phyloP scores from a whole-genome alignment of 768 basidiomycete genomes.

The Mycena rebaudengoi region DNA sequence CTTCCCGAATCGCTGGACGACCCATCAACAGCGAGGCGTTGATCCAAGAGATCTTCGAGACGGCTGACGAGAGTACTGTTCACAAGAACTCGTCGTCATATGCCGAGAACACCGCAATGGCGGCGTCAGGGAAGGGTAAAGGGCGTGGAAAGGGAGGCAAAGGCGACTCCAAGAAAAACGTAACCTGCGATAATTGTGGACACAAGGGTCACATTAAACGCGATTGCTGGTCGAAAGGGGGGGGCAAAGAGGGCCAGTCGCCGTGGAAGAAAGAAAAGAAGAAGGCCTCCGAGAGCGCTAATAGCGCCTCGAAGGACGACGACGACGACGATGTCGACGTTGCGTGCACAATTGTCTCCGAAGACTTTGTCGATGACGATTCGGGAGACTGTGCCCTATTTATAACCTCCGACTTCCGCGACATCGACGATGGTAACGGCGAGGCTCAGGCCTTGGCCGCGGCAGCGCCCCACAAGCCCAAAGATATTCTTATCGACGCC shows the following conservation, averaged over 20 bases:
- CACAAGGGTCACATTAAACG: conserved; percentile 38
- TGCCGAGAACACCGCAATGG: neutral
- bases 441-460: neutral
- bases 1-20: neutral
- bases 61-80: neutral
- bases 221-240: conserved; percentile 24
- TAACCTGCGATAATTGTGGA: conserved; percentile 39
- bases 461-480: neutral
- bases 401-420: neutral
- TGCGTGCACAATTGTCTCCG: neutral
- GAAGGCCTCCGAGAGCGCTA: conserved; percentile 15
- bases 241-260: conserved; percentile 43
- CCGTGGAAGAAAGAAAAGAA: conserved; percentile 32
- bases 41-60: conserved; percentile 11
- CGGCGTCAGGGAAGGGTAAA: conserved; percentile 20
- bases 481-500: neutral
- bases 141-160: neutral
- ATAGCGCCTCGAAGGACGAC: conserved; percentile 16
- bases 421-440: neutral
- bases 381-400: neutral
- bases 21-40: neutral
- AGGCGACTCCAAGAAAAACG: neutral
- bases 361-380: neutral
- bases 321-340: conserved; percentile 5
- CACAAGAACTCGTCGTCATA: neutral